A percentile compares a stretch with the other conserved stretches of the same genome.
phyloP scores from a whole-genome alignment of 805 yeast genomes.

The Saccharomycopsis sp. region DNA sequence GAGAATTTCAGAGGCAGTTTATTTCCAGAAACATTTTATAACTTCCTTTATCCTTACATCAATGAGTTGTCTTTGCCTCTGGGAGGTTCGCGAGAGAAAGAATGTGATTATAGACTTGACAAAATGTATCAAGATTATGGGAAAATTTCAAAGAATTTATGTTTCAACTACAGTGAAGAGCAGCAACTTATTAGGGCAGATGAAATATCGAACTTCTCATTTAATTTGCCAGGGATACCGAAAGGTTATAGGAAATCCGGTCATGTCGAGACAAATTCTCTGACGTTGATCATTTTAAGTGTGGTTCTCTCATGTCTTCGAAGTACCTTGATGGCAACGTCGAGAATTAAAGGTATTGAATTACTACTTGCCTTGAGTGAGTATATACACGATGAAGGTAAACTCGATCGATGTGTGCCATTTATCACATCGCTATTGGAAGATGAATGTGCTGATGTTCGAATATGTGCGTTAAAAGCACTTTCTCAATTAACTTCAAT shows the following conservation, averaged over 20 bases:
- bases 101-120: constrained; percentile 51
- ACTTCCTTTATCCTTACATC: constrained; percentile 64
- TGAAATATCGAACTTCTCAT: constrained; percentile 31
- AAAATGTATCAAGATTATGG: constrained; percentile 55
- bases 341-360: constrained; percentile 66
- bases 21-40: constrained; percentile 66
- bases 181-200: neutral
- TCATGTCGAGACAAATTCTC: constrained; percentile 29
- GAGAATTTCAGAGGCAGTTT: constrained; percentile 39
- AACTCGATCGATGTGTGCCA: constrained; percentile 80
- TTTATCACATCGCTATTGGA: constrained; percentile 67
- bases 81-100: constrained; percentile 24
- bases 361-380: constrained; percentile 71
- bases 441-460: constrained; percentile 59
- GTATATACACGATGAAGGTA: constrained; percentile 70
- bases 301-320: constrained; percentile 53
- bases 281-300: constrained; percentile 52
- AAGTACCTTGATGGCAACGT: constrained; percentile 51
- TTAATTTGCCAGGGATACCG: constrained; percentile 47
- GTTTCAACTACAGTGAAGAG: constrained; percentile 28
- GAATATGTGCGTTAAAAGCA: constrained; percentile 55
- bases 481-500: constrained; percentile 60
- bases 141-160: constrained; percentile 36
- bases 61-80: constrained; percentile 28
- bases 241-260: constrained; percentile 37